These are phyloP conservation scores for Tylopilus sp. DNA, from an alignment of 1,284 basidiomycete genomes.

Conservation along the genomic window DNA sequence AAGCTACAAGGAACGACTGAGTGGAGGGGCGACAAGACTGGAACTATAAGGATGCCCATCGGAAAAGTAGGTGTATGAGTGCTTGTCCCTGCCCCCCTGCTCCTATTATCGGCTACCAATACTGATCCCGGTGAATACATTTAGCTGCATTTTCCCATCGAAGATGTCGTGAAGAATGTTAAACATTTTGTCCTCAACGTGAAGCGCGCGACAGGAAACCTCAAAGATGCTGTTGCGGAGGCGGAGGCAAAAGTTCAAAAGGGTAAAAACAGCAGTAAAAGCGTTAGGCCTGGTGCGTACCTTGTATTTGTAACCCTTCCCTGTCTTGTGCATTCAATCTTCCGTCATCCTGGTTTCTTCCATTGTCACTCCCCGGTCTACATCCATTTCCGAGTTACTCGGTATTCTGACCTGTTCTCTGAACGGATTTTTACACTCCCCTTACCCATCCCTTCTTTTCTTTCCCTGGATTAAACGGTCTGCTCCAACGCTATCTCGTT, in stretches of 20 bases:
- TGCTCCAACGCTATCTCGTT: neutral
- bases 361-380: neutral
- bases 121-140: constrained; percentile 3
- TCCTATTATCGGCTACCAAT: neutral
- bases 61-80: constrained; percentile 47
- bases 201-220: constrained; percentile 68
- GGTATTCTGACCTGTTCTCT: neutral
- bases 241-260: constrained; percentile 31
- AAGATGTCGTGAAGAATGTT: constrained; percentile 77
- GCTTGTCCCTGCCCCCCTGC: neutral
- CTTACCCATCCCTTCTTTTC: neutral
- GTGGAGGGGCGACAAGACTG: constrained; percentile 89
- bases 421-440: neutral
- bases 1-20: constrained; percentile 80
- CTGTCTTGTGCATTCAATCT: neutral
- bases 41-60: constrained; percentile 78
- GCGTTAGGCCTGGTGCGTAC: constrained; percentile 39
- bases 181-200: constrained; percentile 76
- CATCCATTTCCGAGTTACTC: constrained; percentile 2
- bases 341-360: neutral
- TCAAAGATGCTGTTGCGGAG: constrained; percentile 39
- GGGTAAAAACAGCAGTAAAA: constrained; percentile 37
- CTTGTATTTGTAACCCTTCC: neutral
- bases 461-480: constrained; percentile 1
- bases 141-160: constrained; percentile 68